Base-by-base conservation (phyloP, 208 protist genomes). In the Wallacemonas rigidus region DNA sequence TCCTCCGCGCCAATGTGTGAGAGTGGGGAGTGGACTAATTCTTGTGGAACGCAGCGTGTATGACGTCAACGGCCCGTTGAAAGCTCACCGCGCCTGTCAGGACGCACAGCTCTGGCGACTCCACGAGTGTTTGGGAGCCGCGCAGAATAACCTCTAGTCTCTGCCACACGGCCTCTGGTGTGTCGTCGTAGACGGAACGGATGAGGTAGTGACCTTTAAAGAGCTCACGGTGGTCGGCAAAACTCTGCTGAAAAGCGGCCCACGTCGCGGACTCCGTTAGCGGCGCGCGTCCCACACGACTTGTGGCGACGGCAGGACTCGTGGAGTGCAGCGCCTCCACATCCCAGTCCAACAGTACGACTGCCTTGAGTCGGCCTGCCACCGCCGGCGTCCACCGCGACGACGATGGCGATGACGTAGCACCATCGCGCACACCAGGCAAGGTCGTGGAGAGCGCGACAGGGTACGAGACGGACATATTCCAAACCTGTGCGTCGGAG, bases 321-420 rank as follows among this genome's bases (percentile, higher is more conserved):
- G 64, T 47, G 45, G 17, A 55, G 39, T 60, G 58, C 5, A 84
- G 71, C 45, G 77, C 75, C 41, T 80, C 68, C 1, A 76, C 11
- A 70, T 86, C 57, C 84, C 85, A 93, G 76, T 93, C 81, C 38
- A 93, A 74, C 48, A 90, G 60, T 53, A 93, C 74, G 26, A 91
- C 77, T 14, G 83, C 88, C 11, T 76, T 71, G 48, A 93, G 53
- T 2, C 48, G 54, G 36, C 71, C 77, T 14, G 89, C 53, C 1
- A 68, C 76, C 11, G 79, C 81, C 0, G 88, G 88, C 48, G 56
- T 72, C 83, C 83, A 93, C 40, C 56, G 58, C 48, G 67, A 44
- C 5, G 44, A 26, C 26, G 26, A 26, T 26, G 26, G 0, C 26
- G 26, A 26, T 26, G 26, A 26, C 26, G 26, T 26, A 26, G 26